Base-by-base conservation (phyloP, 768 basidiomycete species). In the Mycena alexandri region DNA sequence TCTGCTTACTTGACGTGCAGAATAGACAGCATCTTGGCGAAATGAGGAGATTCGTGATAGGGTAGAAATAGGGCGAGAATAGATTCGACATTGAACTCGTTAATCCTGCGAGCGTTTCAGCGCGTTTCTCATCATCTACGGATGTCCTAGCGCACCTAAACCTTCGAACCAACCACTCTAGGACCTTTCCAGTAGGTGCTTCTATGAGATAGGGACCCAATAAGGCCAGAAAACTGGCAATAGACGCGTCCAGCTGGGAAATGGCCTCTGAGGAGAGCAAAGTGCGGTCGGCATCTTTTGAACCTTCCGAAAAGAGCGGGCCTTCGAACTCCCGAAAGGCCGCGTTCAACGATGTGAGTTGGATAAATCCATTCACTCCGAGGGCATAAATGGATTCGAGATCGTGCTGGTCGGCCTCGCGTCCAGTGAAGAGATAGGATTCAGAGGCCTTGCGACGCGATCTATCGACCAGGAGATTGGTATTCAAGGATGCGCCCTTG, bases 151-250 rank as follows among this genome's bases (percentile, higher is more conserved):
- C 88, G 46, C 70, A 94, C 96, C 96, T 90, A 79, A 98, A 98
- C 63, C 96, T 84, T 73, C 94, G 84, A 4, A 99, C 94, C 25
- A 99, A 86, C 97, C 97, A 99, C 74, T 99, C 98, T 29, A 99
- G 75, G 11, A 94, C 87, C 76, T 92, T 95, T 21, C 89, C 90
- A 0, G 94, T 87, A 0, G 94, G 92, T 38, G 87, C 82, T 44
- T 97, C 90, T 80, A 95, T 84, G 47, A 99, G 78, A 83, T 92
- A 93, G 11, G 90, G 91, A 3, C 94, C 93, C 17, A 99, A 82
- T 47, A 91, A 77, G 46, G 86, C 79, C 48, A 98, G 74, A 72
- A 94, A 92, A 9, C 80, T 81, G 22, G 83, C 82, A 62, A 99
- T 82, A 5, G 81, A 78, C 19, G 63, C 77, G 76, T 96, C 86